Percentiles rank a stretch among this genome's conserved stretches.
These are phyloP conservation scores for Candida verbasci DNA, from an alignment of 805 yeast genomes.

Conservation along the genomic window DNA sequence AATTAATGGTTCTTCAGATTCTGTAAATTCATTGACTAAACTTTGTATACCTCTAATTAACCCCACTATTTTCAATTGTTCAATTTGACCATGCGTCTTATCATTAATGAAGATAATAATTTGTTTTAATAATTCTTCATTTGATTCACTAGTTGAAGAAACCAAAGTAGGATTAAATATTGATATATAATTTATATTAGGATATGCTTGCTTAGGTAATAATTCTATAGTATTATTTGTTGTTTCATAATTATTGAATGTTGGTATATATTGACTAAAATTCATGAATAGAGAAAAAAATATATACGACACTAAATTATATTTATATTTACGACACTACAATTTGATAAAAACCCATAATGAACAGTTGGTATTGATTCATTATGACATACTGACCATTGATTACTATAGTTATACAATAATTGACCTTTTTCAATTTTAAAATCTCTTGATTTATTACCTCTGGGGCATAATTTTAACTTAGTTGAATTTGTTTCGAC, in stretches of 20 bases:
- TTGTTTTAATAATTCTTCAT: slow-evolving; percentile 28
- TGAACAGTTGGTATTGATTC: background rate
- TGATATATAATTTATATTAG: slow-evolving; percentile 18
- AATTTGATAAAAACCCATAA: background rate
- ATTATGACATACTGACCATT: slow-evolving; percentile 2
- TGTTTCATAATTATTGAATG: slow-evolving; percentile 6
- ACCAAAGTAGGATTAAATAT: slow-evolving; percentile 28
- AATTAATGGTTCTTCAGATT: slow-evolving; percentile 12
- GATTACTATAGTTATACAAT: background rate
- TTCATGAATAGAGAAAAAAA: slow-evolving; percentile 1
- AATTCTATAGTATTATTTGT: background rate
- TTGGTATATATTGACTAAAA: slow-evolving; percentile 27
- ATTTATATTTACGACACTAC: background rate
- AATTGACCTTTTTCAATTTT: background rate
- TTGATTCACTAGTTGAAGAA: slow-evolving; percentile 21
- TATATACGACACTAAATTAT: background rate
- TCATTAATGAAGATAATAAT: slow-evolving; percentile 24
- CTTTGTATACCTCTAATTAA: slow-evolving; percentile 33
- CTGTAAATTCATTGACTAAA: slow-evolving; percentile 22
- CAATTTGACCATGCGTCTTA: slow-evolving; percentile 8
- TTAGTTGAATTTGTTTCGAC: background rate
- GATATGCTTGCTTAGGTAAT: slow-evolving; percentile 9
- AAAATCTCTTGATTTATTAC: background rate
- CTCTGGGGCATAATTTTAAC: slow-evolving; percentile 3
- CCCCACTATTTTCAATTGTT: slow-evolving; percentile 32